Conservation (phyloP, 2,329 filamentous ascomycete species). For the Aspergillus awamori region DNA sequence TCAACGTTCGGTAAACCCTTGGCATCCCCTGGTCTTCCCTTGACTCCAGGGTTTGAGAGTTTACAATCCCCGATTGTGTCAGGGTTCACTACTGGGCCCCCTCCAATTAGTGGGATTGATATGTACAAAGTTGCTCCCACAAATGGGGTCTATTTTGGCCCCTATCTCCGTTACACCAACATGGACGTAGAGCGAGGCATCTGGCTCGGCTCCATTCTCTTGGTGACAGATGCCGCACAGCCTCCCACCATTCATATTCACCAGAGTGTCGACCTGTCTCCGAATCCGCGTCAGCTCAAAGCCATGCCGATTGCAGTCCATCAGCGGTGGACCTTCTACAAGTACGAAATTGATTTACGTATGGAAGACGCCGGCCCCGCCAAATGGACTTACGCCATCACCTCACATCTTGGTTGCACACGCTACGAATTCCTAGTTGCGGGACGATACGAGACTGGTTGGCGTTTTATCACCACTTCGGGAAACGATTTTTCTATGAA, state of each 20-base stretch:
- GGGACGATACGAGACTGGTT: slow-evolving; percentile 83
- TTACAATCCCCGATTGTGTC: slow-evolving; percentile 75
- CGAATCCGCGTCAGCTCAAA: slow-evolving; percentile 85
- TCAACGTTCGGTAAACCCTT: slow-evolving; percentile 60
- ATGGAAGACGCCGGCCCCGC: slow-evolving; percentile 80
- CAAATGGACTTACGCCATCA: slow-evolving; percentile 98
- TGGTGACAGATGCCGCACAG: slow-evolving; percentile 87
- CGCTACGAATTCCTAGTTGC: slow-evolving; percentile 96
- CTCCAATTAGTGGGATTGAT: slow-evolving; percentile 83
- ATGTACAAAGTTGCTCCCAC: slow-evolving; percentile 92
- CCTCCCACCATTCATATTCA: slow-evolving; percentile 97
- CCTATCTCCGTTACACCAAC: slow-evolving; percentile 92
- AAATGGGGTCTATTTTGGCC: slow-evolving; percentile 97
- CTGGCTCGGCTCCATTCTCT: slow-evolving; percentile 91
- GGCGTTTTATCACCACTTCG: slow-evolving; percentile 94
- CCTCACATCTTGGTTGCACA: slow-evolving; percentile 95
- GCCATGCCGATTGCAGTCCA: slow-evolving; percentile 83
- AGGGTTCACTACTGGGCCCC: slow-evolving; percentile 81
- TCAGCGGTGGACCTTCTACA: slow-evolving; percentile 93
- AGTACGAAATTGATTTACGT: slow-evolving; percentile 84
- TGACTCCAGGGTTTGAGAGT: slow-evolving; percentile 83
- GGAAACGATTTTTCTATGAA: slow-evolving; percentile 93
- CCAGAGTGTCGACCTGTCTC: slow-evolving; percentile 83
- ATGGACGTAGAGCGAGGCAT: slow-evolving; percentile 91
- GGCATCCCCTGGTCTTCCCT: slow-evolving; percentile 77